Base-by-base conservation (phyloP, 148 eudicot genomes). In the Simmondsia chinensis region DNA sequence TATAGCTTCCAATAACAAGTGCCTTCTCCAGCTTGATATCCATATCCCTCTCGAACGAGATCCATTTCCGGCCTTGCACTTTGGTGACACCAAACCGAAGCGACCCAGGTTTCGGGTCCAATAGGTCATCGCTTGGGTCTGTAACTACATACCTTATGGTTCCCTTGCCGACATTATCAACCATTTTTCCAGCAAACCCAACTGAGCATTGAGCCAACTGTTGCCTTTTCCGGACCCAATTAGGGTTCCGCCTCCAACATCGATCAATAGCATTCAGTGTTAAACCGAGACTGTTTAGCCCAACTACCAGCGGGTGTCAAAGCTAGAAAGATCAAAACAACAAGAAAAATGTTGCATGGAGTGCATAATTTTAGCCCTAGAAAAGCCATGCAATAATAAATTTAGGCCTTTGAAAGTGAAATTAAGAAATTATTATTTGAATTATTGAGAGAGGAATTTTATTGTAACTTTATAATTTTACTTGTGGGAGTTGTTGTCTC, bases 141-240 rank as follows among this genome's bases (percentile, higher is more conserved):
- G 80, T 89, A 12, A 89, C 97, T 19, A 50, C 52, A 56, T 84
- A 84, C 4, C 40, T 31, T 0, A 32, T 72, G 10, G 75, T 35
- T 1, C 25, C 76, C 0, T 15, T 26, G 4, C 91, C 94, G 12
- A 63, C 24, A 28, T 81, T 84, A 50, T 74, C 58, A 14, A 35
- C 52, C 87, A 81, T 80, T 19, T 78, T 81, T 21, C 83, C 84
- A 0, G 69, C 72, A 42, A 59, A 89, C 4, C 95, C 95, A 4
- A 60, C 66, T 0, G 87, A 78, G 62, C 93, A 84, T 20, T 28
- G 47, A 6, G 87, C 87, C 8, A 89, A 27, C 3, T 65, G 65
- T 9, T 80, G 69, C 44, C 93, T 63, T 21, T 75, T 56, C 4
- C 20, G 30, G 1, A 40, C 32, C 93, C 95, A 89, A n/a, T 46